These are phyloP conservation scores for Eragrostis tef DNA, from an alignment of 202 grass and related monocot species.

Conservation along the genomic window DNA sequence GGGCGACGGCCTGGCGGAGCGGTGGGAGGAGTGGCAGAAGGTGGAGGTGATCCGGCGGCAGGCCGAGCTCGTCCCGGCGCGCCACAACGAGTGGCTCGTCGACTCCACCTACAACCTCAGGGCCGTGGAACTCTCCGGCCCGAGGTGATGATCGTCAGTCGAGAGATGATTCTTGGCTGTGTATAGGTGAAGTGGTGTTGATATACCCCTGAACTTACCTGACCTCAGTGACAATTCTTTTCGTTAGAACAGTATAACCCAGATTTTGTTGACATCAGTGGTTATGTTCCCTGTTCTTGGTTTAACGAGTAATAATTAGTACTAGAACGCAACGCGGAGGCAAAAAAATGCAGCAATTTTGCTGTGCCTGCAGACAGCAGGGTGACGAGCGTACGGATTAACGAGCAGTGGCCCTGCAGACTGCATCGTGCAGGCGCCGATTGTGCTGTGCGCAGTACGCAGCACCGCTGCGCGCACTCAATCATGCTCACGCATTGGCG, in stretches of 20 bases:
- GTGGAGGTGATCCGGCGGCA: conserved; percentile 80
- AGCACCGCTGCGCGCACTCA: background rate
- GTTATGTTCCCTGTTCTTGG: no score
- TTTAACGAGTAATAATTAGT: no score
- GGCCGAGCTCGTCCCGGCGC: conserved; percentile 51
- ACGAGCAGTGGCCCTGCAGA: background rate
- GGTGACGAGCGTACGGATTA: background rate
- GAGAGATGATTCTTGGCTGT: conserved; percentile 7
- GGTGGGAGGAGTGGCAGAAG: conserved; percentile 98
- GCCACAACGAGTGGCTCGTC: conserved; percentile 55
- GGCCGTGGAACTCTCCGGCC: conserved; percentile 69
- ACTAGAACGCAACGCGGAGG: background rate
- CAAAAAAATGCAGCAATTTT: background rate
- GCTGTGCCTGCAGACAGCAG: background rate
- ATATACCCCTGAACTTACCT: background rate
- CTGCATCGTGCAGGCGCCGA: background rate
- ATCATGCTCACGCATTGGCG: background rate
- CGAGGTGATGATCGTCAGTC: conserved; percentile 76
- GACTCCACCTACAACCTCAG: conserved; percentile 74
- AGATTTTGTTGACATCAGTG: background rate
- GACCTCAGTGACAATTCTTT: conserved; percentile 31
- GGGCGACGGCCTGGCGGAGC: conserved; percentile 77
- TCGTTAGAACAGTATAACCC: background rate
- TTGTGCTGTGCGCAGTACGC: background rate
- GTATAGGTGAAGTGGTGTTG: conserved; percentile 25